Evolutionary conservation across 805 yeast genomes (phyloP).

Genomic region (Yarrowia porcina): DNA sequence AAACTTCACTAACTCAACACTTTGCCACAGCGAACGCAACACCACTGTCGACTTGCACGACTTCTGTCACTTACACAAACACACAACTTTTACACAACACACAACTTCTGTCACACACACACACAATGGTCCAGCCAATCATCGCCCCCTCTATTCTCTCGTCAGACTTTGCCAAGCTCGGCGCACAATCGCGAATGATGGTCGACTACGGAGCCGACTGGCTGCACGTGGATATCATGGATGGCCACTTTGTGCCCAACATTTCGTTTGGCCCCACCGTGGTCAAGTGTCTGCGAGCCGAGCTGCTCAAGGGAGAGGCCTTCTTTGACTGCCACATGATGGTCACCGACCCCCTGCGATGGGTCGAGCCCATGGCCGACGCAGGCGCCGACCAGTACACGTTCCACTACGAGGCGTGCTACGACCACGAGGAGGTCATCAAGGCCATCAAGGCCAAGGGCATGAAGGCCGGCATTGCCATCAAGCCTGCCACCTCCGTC

Average conservation of each 20-base stretch:
- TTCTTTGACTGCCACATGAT: slow-evolving; percentile 97
- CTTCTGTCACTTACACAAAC: neutral
- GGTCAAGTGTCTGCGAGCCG: slow-evolving; percentile 69
- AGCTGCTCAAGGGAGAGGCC: slow-evolving; percentile 63
- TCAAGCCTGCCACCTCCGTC: slow-evolving; percentile 89
- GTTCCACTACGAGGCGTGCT: slow-evolving; percentile 84
- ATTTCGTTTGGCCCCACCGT: slow-evolving; percentile 92
- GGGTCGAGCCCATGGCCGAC: slow-evolving; percentile 89
- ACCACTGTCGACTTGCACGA: too few species aligned
- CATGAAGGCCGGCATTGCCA: slow-evolving; percentile 91
- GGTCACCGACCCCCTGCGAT: slow-evolving; percentile 86
- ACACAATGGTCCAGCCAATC: slow-evolving; percentile 32
- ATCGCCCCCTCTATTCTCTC: slow-evolving; percentile 95
- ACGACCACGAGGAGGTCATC: slow-evolving; percentile 70
- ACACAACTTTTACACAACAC: neutral
- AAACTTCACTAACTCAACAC: neutral
- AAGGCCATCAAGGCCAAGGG: slow-evolving; percentile 72
- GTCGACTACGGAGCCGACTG: slow-evolving; percentile 85
- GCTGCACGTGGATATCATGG: slow-evolving; percentile 98
- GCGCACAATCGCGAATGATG: slow-evolving; percentile 79
- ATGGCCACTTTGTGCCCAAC: slow-evolving; percentile 97
- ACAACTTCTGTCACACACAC: neutral
- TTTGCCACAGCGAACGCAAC: neutral
- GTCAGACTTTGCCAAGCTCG: slow-evolving; percentile 80
- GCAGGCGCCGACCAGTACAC: slow-evolving; percentile 97